Evolutionary conservation across 2,329 filamentous ascomycete species (phyloP).

Genomic region (Diplodia corticola): DNA sequence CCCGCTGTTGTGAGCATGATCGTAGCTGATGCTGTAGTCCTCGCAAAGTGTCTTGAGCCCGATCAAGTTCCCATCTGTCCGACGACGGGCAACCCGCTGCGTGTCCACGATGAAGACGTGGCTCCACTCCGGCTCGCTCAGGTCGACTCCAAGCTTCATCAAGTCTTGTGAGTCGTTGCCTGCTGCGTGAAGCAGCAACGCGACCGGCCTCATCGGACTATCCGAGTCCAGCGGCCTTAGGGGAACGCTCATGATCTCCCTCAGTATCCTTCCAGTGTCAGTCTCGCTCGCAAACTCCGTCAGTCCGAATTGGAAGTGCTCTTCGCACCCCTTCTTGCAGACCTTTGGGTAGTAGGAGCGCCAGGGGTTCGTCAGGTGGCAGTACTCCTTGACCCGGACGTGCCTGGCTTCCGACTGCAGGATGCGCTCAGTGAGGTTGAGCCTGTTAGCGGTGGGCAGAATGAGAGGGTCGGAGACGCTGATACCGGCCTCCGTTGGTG

Average conservation of each 20-base stretch:
- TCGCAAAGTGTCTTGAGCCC: background rate
- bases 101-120: background rate
- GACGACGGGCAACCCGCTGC: background rate
- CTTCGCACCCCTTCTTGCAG: background rate
- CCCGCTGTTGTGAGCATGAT: background rate
- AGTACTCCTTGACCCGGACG: background rate
- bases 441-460: background rate
- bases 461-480: background rate
- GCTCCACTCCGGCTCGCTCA: background rate
- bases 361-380: background rate
- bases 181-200: background rate
- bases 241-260: background rate
- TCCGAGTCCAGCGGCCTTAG: background rate
- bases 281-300: background rate
- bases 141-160: background rate
- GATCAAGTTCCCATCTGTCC: rapidly evolving
- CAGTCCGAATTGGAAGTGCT: background rate
- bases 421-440: background rate
- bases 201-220: background rate
- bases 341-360: background rate
- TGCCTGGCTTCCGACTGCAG: background rate
- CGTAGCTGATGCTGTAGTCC: background rate
- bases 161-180: too few species aligned
- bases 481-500: background rate
- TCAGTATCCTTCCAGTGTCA: background rate